A percentile compares a stretch with the other conserved stretches of the same genome.
Evolutionary conservation across 164 flowering plant species (phyloP).

Genomic region (Litsea cubeba): DNA sequence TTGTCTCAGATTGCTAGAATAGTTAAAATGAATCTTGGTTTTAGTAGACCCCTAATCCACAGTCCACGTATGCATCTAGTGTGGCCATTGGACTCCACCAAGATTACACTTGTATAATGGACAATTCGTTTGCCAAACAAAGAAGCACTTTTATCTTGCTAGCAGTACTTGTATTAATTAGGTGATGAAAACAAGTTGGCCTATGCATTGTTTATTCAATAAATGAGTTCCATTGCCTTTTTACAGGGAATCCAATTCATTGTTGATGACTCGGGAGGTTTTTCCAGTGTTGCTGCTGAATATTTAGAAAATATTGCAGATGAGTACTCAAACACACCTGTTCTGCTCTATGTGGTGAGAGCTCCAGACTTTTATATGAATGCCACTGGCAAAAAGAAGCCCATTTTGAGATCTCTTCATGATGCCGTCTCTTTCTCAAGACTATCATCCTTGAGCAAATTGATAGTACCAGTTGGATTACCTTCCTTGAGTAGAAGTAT

Average conservation of each 20-base stretch:
- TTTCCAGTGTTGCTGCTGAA: constrained; percentile 79
- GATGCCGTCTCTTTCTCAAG: constrained; percentile 82
- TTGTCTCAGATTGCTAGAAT: not conserved
- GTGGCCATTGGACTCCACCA: too few species aligned
- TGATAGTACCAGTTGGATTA: constrained; percentile 79
- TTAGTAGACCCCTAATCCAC: too few species aligned
- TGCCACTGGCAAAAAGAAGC: constrained; percentile 30
- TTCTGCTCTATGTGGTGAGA: constrained; percentile 64
- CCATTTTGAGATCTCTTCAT: constrained; percentile 51
- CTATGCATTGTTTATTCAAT: not conserved
- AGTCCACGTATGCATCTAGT: too few species aligned
- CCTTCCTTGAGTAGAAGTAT: constrained; percentile 67
- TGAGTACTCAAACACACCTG: constrained; percentile 79
- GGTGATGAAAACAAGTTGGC: constrained; percentile 3
- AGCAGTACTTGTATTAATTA: not conserved
- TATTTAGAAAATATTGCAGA: constrained; percentile 81
- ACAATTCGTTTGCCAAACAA: too few species aligned
- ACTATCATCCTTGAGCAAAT: constrained; percentile 62
- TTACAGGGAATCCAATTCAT: constrained; percentile 85
- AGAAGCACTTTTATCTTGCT: too few species aligned
- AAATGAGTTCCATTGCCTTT: constrained; percentile 1
- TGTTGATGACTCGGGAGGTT: constrained; percentile 91
- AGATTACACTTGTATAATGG: too few species aligned
- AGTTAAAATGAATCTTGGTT: too few species aligned
- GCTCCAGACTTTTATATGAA: constrained; percentile 36